Percentiles rank a stretch among this genome's conserved stretches.
Conservation (phyloP, 192 early-diverging fungal genomes). For the Umbelopsis sp. region DNA sequence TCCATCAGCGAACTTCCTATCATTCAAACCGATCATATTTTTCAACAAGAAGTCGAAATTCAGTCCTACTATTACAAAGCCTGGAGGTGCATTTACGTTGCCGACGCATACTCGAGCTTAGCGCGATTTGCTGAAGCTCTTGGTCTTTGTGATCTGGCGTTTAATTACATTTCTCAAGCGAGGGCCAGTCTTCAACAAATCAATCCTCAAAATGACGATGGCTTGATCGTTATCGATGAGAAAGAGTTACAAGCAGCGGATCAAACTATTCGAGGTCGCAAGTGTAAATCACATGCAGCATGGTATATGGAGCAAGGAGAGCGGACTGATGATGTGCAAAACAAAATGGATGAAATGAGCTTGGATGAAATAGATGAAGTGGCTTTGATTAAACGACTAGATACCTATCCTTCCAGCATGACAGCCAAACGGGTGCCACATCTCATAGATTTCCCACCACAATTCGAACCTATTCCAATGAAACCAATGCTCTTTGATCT, state of each 20-base stretch:
- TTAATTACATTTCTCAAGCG: conserved; percentile 51
- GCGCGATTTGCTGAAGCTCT: conserved; percentile 55
- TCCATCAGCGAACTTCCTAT: conserved; percentile 60
- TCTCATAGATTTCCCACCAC: conserved; percentile 71
- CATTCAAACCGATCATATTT: conserved; percentile 45
- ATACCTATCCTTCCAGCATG: conserved; percentile 55
- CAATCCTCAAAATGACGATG: conserved; percentile 32
- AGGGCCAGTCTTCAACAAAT: conserved; percentile 48
- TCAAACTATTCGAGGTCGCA: conserved; percentile 48
- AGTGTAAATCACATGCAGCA: conserved; percentile 57
- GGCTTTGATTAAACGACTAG: conserved; percentile 56
- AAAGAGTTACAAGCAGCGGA: conserved; percentile 46
- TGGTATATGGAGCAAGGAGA: conserved; percentile 52
- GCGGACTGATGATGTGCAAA: conserved; percentile 32
- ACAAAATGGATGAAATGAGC: conserved; percentile 44
- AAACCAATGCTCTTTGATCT: conserved; percentile 86
- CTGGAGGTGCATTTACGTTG: conserved; percentile 57
- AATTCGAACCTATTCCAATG: conserved; percentile 60
- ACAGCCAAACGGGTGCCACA: conserved; percentile 39
- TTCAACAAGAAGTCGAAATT: conserved; percentile 52
- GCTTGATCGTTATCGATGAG: conserved; percentile 45
- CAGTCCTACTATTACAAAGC: conserved; percentile 57
- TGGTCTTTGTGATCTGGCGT: conserved; percentile 62
- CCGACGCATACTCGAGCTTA: conserved; percentile 49
- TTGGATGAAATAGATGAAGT: conserved; percentile 43